Evolutionary conservation across 306 rosid genomes (phyloP), one percentile per base, ranked within the genome.

Genomic region (Potentilla sterilis): DNA sequence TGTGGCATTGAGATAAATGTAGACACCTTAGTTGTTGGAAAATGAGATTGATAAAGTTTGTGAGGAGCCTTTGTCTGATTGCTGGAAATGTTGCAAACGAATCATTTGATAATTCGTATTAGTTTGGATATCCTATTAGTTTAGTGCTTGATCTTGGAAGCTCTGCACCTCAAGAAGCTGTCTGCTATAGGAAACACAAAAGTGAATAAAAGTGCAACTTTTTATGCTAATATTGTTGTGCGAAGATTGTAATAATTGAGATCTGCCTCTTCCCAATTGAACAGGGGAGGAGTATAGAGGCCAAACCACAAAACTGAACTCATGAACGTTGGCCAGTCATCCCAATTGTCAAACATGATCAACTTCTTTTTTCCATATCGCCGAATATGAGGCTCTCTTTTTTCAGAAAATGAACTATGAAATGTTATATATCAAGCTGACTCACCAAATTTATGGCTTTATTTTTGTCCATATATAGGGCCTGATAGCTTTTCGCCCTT

Each of bases 81-180:
- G 70, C 46, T 48, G 63, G 67, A 69, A 52, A 77, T 6, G 65
- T 34, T 48, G 6, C 34, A 19, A n/a, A 57, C 41, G 21, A 21
- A 34, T 51, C 44, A 58, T 66, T 61, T 72, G 64, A 77, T 28
- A 18, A 40, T 63, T 64, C 40, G 28, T 28, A 28, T 28, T 28
- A 28, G 0, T 28, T 28, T 28, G 28, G 28, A 28, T 28, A 28
- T 28, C 28, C 15, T 73, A 55, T 78, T 61, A 19, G n/a, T 44
- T 68, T 5, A 49, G 74, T 64, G 57, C 12, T 76, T 70, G 46
- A 47, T 66, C 48, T 44, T 6, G 74, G 62, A 68, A 77, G 7
- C 69, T 28, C 37, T 72, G 76, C 72, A 67, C 80, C 74, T 71
- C 38, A 47, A 16, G 52, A 68, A 73, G 43, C 57, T 5, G 75